Evolutionary conservation across 208 protist species (phyloP), one percentile per base, ranked within the genome.

Genomic region (Leishmania turanica): DNA sequence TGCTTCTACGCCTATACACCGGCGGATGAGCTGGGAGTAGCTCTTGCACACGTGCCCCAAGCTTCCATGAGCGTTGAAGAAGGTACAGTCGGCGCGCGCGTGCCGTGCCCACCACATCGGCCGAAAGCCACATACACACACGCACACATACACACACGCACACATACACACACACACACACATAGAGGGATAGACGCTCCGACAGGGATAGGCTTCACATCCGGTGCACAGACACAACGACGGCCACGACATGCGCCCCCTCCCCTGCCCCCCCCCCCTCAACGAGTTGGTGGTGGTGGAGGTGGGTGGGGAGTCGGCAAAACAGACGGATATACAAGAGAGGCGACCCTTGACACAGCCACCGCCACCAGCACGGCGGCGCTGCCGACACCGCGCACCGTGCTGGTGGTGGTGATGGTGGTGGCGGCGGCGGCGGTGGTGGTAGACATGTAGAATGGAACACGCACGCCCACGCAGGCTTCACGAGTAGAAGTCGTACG

Each of bases 401-500:
- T 9, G 42, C 45, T 47, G 45, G 3, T 47, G 45, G 11, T 11
- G 45, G 11, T 47, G 45, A 8, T 47, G 45, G 4, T 53, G 37
- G 3, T 0, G 40, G 40, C 40, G 42, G 3, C 40, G 3, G 2
- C 40, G 42, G 3, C 40, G 3, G 2, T 3, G 42, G 51, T 54
- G 17, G 51, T 54, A 15, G 15, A 21, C 51, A 54, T 17, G 21
- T 15, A 54, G 51, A 54, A 54, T 54, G 15, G 51, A 68, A 2
- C 6, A 5, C 51, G 15, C 9, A 17, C 58, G 1, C 34, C 27
- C 27, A 47, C 34, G 34, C 40, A 40, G 19, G 19, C 24, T 53
- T 89, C 91, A 96, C 58, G 91, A 93, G 83, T 97, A 97, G 83
- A 97, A 97, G 78, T 97, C 94, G 84, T 95, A 97, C 60, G 83